Evolutionary conservation across 2,329 filamentous ascomycete genomes (phyloP).

Genomic region (Penicillium sp.): DNA sequence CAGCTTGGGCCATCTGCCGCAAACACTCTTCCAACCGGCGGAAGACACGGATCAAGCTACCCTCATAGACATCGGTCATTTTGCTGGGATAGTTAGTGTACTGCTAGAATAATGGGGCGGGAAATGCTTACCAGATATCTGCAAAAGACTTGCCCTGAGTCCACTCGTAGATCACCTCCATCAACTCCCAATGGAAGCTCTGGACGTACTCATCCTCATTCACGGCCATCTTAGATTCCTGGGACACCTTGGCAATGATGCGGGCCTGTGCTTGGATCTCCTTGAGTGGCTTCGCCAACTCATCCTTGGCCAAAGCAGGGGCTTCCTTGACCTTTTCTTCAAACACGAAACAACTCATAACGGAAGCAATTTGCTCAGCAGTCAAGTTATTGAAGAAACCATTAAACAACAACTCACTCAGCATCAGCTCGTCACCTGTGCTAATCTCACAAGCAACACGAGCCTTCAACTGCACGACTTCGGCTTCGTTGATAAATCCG

Average conservation of each 20-base stretch:
- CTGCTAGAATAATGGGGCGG: not conserved
- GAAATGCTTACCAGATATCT: conserved; percentile 78
- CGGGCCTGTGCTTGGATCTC: conserved; percentile 85
- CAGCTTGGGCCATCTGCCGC: conserved; percentile 90
- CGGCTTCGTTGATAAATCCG: conserved; percentile 91
- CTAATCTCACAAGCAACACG: conserved; percentile 97
- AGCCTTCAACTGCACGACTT: conserved; percentile 95
- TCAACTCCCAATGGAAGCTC: conserved; percentile 88
- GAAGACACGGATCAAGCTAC: conserved; percentile 93
- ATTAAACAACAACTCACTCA: conserved; percentile 92
- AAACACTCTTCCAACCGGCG: conserved; percentile 90
- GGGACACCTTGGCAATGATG: conserved; percentile 86
- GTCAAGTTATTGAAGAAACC: conserved; percentile 95
- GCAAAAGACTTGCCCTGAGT: conserved; percentile 85
- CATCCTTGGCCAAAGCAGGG: conserved; percentile 66
- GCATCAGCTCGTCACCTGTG: conserved; percentile 88
- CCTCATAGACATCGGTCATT: conserved; percentile 99
- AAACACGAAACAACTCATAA: conserved; percentile 93
- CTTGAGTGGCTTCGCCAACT: conserved; percentile 78
- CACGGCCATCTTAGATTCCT: conserved; percentile 89
- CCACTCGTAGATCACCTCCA: conserved; percentile 95
- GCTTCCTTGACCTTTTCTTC: conserved; percentile 88
- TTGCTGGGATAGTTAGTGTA: conserved; percentile 58
- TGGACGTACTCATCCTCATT: conserved; percentile 93
- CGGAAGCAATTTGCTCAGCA: conserved; percentile 80